A percentile compares a stretch with the other conserved stretches of the same genome.
Conservation (phyloP, 2,329 filamentous ascomycete genomes). For the Balansia obtecta region DNA sequence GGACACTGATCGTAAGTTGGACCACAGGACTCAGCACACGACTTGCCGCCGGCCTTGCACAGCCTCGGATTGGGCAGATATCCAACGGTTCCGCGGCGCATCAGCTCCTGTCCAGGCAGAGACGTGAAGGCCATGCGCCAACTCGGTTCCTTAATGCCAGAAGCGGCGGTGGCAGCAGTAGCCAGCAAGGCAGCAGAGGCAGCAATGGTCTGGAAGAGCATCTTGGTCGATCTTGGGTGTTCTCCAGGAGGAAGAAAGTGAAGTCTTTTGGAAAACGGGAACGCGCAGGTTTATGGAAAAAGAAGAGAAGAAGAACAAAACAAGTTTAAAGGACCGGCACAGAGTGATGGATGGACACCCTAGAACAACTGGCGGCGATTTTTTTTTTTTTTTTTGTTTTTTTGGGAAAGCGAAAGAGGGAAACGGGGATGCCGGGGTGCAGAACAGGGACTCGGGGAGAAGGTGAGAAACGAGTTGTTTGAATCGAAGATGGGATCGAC, state of each 20-base stretch:
- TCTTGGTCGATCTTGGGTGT: constrained; percentile 14
- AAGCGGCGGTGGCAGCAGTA: constrained; percentile 19
- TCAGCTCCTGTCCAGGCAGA: constrained; percentile 27
- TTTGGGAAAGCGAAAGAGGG: constrained; percentile 6
- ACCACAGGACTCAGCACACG: constrained; percentile 44
- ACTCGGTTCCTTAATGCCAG: constrained; percentile 16
- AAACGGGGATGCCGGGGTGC: constrained; percentile 1
- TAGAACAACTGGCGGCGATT: constrained; percentile 8
- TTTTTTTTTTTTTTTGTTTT: no score
- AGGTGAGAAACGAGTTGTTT: background rate
- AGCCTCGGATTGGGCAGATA: constrained; percentile 36
- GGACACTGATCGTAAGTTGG: constrained; percentile 35
- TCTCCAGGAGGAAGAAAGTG: background rate
- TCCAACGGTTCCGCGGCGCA: constrained; percentile 30
- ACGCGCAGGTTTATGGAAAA: background rate
- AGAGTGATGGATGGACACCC: constrained; percentile 15
- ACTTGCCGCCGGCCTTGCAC: constrained; percentile 38
- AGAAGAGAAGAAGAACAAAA: no score
- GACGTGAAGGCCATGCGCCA: constrained; percentile 26
- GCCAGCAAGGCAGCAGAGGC: constrained; percentile 19
- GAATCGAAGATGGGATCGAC: background rate
- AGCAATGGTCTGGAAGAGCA: constrained; percentile 24
- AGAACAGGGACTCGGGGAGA: background rate
- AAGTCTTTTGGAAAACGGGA: background rate
- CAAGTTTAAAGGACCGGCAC: constrained; percentile 2